phyloP scores from a whole-genome alignment of 495 filamentous ascomycete species.

The Penicillium waksmanii region DNA sequence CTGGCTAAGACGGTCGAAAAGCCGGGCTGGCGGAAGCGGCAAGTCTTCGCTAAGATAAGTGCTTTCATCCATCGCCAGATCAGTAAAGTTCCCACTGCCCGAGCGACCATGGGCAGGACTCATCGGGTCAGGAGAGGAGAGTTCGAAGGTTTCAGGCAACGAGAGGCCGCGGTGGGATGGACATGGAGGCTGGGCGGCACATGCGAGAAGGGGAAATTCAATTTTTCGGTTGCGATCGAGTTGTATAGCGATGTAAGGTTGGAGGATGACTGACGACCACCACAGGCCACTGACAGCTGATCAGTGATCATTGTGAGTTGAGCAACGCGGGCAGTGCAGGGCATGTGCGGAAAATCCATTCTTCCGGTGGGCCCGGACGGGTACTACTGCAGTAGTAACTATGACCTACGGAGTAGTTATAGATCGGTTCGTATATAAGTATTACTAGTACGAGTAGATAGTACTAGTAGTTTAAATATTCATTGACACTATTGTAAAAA shows the following conservation, averaged over 20 bases:
- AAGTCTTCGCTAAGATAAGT: conserved; percentile 60
- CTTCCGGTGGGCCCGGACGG: not conserved
- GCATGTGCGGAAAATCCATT: not conserved
- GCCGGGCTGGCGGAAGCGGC: conserved; percentile 67
- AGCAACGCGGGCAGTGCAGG: not conserved
- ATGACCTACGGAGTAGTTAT: too few relatives aligned
- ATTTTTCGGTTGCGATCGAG: not conserved
- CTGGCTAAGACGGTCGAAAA: conserved; percentile 73
- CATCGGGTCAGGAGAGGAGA: not conserved
- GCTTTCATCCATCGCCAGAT: conserved; percentile 43
- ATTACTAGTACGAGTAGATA: too few relatives aligned
- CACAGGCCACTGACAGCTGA: not conserved
- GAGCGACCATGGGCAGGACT: conserved; percentile 4
- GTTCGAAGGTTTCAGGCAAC: conserved; percentile 6
- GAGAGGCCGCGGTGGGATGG: conserved; percentile 14
- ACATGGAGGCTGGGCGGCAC: conserved; percentile 17
- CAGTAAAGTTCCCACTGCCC: conserved; percentile 2
- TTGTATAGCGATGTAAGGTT: not conserved
- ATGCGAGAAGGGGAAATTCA: not conserved
- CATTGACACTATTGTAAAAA: too few relatives aligned
- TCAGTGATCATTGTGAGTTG: not conserved
- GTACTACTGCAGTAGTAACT: not conserved
- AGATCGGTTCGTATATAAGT: too few relatives aligned
- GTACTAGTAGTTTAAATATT: too few relatives aligned
- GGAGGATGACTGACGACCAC: not conserved